phyloP scores from a whole-genome alignment of 495 filamentous ascomycete genomes.

The Xylaria grammica region DNA sequence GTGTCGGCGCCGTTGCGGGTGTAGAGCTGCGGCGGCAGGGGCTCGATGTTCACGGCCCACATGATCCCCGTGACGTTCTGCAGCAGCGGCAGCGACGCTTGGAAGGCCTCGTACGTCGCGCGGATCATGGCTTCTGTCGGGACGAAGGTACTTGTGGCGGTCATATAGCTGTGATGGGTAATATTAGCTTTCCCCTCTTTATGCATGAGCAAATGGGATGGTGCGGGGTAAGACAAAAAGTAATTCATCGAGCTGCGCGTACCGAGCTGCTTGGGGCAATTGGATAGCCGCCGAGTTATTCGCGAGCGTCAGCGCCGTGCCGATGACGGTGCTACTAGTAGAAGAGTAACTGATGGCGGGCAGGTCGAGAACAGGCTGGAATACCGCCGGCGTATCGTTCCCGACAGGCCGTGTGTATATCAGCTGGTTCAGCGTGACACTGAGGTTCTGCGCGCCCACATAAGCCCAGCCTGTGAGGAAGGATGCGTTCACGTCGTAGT shows the following conservation, averaged over 20 bases:
- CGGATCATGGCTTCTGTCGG: slow-evolving; percentile 24
- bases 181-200: too few species aligned
- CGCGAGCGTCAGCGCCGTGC: slow-evolving; percentile 5
- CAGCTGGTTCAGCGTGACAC: slow-evolving; percentile 13
- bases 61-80: slow-evolving; percentile 21
- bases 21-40: slow-evolving; percentile 49
- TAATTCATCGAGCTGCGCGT: too few species aligned
- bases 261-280: slow-evolving; percentile 9
- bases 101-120: slow-evolving; percentile 25
- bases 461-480: slow-evolving; percentile 26
- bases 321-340: slow-evolving; percentile 9
- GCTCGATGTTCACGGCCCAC: slow-evolving; percentile 48
- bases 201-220: too few species aligned
- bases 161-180: neutral
- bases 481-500: slow-evolving; percentile 30
- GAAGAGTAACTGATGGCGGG: slow-evolving; percentile 13
- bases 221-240: slow-evolving; percentile 9
- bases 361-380: slow-evolving; percentile 21
- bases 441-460: neutral
- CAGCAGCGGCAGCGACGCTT: slow-evolving; percentile 13
- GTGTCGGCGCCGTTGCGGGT: slow-evolving; percentile 38
- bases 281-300: neutral
- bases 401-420: slow-evolving; percentile 21
- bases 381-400: slow-evolving; percentile 1
- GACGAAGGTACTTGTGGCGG: slow-evolving; percentile 8